Evolutionary conservation across 768 basidiomycete genomes (phyloP).

Genomic region (Lactarius trivialis): DNA sequence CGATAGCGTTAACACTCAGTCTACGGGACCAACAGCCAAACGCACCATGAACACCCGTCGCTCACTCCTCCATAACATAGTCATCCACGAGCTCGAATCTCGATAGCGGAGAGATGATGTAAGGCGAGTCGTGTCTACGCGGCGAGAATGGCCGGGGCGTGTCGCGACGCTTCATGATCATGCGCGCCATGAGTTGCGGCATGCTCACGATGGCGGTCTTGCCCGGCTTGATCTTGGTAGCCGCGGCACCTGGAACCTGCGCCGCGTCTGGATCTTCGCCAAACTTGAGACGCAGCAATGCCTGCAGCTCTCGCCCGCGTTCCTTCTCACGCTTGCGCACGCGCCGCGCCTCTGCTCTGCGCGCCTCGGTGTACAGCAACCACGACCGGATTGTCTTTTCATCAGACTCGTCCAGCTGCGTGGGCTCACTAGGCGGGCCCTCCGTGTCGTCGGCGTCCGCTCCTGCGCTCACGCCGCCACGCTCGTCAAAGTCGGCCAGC

Average conservation of each 20-base stretch:
- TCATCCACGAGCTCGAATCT: conserved; percentile 7
- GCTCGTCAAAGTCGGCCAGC: conserved; percentile 27
- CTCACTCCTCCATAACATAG: not conserved
- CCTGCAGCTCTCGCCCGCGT: conserved; percentile 47
- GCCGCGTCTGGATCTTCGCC: conserved; percentile 26
- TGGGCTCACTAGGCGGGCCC: conserved; percentile 33
- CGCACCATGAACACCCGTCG: conserved; percentile 1
- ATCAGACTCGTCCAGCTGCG: conserved; percentile 24
- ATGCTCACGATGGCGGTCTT: conserved; percentile 27
- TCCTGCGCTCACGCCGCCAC: conserved; percentile 25
- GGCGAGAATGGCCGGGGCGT: conserved; percentile 34
- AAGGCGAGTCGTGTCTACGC: conserved; percentile 29
- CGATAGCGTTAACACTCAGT: not conserved
- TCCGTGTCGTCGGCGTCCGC: conserved; percentile 32
- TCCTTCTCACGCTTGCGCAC: conserved; percentile 47
- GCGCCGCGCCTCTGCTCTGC: conserved; percentile 38
- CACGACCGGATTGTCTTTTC: conserved; percentile 27
- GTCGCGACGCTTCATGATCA: conserved; percentile 41
- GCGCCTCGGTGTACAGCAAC: conserved; percentile 27
- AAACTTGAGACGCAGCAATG: conserved; percentile 51
- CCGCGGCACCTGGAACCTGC: conserved; percentile 25
- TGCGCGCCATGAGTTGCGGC: conserved; percentile 41
- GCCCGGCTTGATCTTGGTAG: conserved; percentile 4
- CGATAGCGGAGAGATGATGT: conserved; percentile 31
- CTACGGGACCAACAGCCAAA: not conserved